phyloP scores from a whole-genome alignment of 2,329 filamentous ascomycete species.

The Lasiodiplodia gonubiensis region DNA sequence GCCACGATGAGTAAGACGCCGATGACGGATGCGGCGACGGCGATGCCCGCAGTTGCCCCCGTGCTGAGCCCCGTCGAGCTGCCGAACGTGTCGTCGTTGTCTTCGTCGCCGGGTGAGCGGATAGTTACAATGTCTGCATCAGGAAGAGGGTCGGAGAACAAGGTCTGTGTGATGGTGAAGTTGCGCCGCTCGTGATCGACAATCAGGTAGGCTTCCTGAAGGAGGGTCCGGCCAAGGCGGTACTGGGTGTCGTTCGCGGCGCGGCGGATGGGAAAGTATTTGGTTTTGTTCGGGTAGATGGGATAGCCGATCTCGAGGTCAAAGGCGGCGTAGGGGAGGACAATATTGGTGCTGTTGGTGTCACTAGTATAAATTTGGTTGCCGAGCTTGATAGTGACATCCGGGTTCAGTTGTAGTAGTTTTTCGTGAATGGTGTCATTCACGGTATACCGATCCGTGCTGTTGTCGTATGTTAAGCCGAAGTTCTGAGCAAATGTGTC shows the following conservation, averaged over 20 bases:
- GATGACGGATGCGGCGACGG: background rate
- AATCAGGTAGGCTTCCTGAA: slow-evolving; percentile 47
- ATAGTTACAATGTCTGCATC: slow-evolving; percentile 11
- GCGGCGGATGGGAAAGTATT: slow-evolving; percentile 47
- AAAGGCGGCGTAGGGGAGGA: slow-evolving; percentile 20
- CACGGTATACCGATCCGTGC: slow-evolving; percentile 47
- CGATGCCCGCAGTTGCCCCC: slow-evolving; percentile 20
- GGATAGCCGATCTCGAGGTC: slow-evolving; percentile 5
- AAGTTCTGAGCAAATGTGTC: slow-evolving; percentile 48
- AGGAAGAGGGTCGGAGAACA: slow-evolving; percentile 20
- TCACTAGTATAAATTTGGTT: slow-evolving; percentile 39
- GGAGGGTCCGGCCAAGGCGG: slow-evolving; percentile 42
- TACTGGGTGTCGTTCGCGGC: slow-evolving; percentile 42
- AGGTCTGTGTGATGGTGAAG: slow-evolving; percentile 37
- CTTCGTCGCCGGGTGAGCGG: background rate
- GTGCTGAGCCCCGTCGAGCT: slow-evolving; percentile 5
- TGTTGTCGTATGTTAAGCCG: slow-evolving; percentile 46
- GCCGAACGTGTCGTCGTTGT: background rate
- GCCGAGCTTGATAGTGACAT: slow-evolving; percentile 46
- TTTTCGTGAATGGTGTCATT: slow-evolving; percentile 45
- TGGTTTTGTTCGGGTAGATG: background rate
- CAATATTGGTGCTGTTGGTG: slow-evolving; percentile 35
- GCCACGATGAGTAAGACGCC: slow-evolving; percentile 14
- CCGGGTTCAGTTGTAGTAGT: slow-evolving; percentile 42
- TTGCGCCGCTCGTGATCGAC: slow-evolving; percentile 45